These are phyloP conservation scores for Arabidopsis hybrid DNA, from an alignment of 441 rosid genomes.

Conservation along the genomic window DNA sequence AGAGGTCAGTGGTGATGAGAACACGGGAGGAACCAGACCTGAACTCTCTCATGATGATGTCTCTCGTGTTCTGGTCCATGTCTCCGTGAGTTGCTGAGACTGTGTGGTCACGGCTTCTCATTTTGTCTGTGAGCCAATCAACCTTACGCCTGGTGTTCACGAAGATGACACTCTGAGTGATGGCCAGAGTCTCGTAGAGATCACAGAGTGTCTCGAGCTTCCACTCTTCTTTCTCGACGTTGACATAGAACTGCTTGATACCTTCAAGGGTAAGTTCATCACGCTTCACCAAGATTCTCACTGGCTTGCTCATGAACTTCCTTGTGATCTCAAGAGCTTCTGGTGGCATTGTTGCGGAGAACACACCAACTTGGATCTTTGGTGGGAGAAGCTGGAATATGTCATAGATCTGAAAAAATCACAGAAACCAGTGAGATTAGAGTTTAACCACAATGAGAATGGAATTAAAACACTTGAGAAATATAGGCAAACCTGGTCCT, in stretches of 20 bases:
- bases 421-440: not conserved
- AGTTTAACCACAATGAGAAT: not conserved
- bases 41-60: slow-evolving; percentile 52
- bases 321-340: slow-evolving; percentile 70
- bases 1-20: slow-evolving; percentile 49
- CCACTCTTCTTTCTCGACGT: slow-evolving; percentile 87
- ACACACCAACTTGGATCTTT: slow-evolving; percentile 51
- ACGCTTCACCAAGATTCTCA: slow-evolving; percentile 51
- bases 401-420: slow-evolving; percentile 46
- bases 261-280: slow-evolving; percentile 70
- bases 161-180: slow-evolving; percentile 52
- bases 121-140: slow-evolving; percentile 51
- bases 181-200: slow-evolving; percentile 67
- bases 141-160: slow-evolving; percentile 51
- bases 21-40: slow-evolving; percentile 52
- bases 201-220: slow-evolving; percentile 86
- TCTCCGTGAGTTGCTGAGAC: slow-evolving; percentile 50
- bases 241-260: slow-evolving; percentile 79
- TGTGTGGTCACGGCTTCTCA: slow-evolving; percentile 52
- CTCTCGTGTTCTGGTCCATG: slow-evolving; percentile 54
- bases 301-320: slow-evolving; percentile 66
- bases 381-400: slow-evolving; percentile 52
- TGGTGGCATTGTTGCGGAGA: slow-evolving; percentile 53
- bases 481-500: slow-evolving; percentile 45
- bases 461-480: not conserved